phyloP scores from a whole-genome alignment of 2,329 filamentous ascomycete species.

The Phialocephala sp. region DNA sequence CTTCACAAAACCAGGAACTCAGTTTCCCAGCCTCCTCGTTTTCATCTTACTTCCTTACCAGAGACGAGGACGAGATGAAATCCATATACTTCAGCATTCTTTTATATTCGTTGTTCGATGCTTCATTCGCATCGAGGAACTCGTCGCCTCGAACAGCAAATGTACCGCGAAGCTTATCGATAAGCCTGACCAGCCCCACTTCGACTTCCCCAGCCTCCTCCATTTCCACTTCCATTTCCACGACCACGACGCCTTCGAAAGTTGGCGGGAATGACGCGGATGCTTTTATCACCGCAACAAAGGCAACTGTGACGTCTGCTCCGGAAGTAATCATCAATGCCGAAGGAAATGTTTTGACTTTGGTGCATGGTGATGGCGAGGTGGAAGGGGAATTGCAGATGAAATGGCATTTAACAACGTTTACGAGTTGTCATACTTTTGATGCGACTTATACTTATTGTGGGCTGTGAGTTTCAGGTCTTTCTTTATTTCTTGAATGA shows the following conservation, averaged over 20 bases:
- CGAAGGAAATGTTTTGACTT: background rate
- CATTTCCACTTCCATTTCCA: background rate
- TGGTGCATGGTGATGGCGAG: background rate
- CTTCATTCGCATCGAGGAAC: background rate
- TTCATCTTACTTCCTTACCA: background rate
- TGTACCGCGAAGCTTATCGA: background rate
- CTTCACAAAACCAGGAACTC: background rate
- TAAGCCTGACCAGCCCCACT: background rate
- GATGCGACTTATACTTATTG: constrained; percentile 27
- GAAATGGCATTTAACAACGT: constrained; percentile 42
- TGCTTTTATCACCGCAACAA: background rate
- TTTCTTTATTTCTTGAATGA: background rate
- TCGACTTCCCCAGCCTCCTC: constrained; percentile 1
- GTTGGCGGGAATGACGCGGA: background rate
- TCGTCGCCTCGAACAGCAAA: constrained; percentile 1
- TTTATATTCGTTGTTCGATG: background rate
- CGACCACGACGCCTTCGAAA: background rate
- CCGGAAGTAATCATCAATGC: background rate
- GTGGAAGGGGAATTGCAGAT: constrained; percentile 22
- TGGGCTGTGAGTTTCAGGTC: constrained; percentile 31
- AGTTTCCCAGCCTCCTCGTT: background rate
- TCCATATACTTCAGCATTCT: background rate
- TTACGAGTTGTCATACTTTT: constrained; percentile 37
- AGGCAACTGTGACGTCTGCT: background rate
- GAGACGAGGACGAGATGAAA: background rate